phyloP scores from a whole-genome alignment of 345 rosid species.

The Eucalyptus victrix region DNA sequence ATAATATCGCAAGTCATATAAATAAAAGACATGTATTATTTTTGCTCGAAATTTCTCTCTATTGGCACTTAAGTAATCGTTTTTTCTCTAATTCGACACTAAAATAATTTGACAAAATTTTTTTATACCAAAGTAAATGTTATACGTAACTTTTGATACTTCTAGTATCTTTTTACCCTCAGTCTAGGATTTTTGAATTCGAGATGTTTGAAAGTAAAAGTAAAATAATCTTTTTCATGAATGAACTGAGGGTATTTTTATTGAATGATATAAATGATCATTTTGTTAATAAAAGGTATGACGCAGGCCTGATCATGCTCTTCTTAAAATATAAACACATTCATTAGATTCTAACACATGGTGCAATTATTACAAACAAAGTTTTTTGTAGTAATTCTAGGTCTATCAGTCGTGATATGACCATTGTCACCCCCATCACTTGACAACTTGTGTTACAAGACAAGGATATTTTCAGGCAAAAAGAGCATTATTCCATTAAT shows the following conservation, averaged over 20 bases:
- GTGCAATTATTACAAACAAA: not conserved
- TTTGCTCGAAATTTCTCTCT: fast-evolving
- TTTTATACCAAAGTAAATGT: too few species aligned
- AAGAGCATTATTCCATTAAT: not conserved
- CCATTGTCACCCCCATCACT: not conserved
- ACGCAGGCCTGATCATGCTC: not conserved
- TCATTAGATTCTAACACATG: not conserved
- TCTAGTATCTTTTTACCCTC: fast-evolving
- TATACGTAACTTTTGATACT: fast-evolving
- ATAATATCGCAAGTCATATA: too few species aligned
- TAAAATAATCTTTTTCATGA: not conserved
- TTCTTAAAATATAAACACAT: not conserved
- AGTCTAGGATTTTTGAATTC: not conserved
- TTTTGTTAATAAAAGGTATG: not conserved
- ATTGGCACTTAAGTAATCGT: fast-evolving
- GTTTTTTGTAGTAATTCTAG: not conserved
- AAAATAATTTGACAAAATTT: fast-evolving
- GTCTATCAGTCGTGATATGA: not conserved
- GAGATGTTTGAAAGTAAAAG: fast-evolving
- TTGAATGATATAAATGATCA: not conserved
- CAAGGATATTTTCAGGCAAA: not conserved
- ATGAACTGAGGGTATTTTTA: not conserved
- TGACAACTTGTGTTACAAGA: not conserved
- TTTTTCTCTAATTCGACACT: fast-evolving
- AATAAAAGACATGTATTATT: too few species aligned